A percentile compares a stretch with the other conserved stretches of the same genome.
phyloP scores from a whole-genome alignment of 2,329 filamentous ascomycete species.

The Phoma sp. region DNA sequence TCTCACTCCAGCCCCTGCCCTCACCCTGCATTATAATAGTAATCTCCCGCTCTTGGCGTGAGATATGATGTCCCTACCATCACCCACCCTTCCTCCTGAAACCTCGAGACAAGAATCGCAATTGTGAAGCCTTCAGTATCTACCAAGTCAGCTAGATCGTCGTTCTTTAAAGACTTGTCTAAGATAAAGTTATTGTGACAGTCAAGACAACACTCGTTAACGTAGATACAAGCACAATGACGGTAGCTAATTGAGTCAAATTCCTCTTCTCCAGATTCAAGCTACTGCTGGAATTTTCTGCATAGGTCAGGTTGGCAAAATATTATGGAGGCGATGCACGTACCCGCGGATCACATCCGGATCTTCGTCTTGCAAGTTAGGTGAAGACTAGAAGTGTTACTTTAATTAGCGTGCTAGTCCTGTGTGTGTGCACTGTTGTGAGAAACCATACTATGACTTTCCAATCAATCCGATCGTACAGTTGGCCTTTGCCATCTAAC shows the following conservation, averaged over 20 bases:
- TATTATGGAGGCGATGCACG: background rate
- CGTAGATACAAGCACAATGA: background rate
- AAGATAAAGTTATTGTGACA: slow-evolving; percentile 4
- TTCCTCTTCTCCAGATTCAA: slow-evolving; percentile 2
- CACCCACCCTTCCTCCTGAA: slow-evolving; percentile 5
- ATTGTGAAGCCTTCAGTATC: slow-evolving; percentile 5
- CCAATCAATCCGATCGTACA: slow-evolving; percentile 11
- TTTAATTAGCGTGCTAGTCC: background rate
- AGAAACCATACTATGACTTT: slow-evolving; percentile 7
- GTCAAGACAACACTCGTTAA: slow-evolving; percentile 1
- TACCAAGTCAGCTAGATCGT: background rate
- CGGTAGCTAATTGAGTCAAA: slow-evolving; percentile 1
- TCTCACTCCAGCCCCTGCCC: slow-evolving; percentile 8
- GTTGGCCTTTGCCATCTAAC: background rate
- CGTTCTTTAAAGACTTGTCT: slow-evolving; percentile 4
- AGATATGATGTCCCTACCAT: slow-evolving; percentile 6
- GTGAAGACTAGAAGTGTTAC: background rate
- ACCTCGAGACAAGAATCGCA: slow-evolving; percentile 9
- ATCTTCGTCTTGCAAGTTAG: background rate
- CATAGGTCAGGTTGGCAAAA: slow-evolving; percentile 1
- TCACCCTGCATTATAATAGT: slow-evolving; percentile 9
- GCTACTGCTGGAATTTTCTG: slow-evolving; percentile 1
- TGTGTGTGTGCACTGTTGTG: background rate
- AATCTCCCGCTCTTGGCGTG: slow-evolving; percentile 8
- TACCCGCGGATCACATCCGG: background rate